Base-by-base conservation (phyloP, 495 filamentous ascomycete genomes). In the Viridothelium virens region DNA sequence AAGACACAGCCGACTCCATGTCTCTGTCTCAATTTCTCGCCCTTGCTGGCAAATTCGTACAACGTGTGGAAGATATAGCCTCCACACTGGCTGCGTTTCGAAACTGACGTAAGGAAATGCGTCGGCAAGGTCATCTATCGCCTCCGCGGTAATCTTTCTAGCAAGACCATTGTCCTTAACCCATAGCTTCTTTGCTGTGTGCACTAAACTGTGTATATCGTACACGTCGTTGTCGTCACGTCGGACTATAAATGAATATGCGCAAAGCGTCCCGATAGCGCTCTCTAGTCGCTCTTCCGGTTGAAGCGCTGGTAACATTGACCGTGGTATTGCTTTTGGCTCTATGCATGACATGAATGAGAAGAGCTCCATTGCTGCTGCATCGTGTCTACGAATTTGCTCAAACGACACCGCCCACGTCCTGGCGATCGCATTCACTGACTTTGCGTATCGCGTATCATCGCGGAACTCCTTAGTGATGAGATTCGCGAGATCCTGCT, bases 121-220 rank as follows among this genome's bases (percentile, higher is more conserved):
- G 0, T 18, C 14, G 7, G 3, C 7, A 9, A 59, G 5, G 7
- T 59, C 2, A 4, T 59, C 31, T 7, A 59, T 33, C n/a, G 53
- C 53, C 4, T 33, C 0, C 0, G 25, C 53, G 2, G 31, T 59
- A 10, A 2, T 2, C 31, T 59, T 3, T 3, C 1, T 4, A n/a
- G 7, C 31, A 0, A 37, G 12, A 6, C 41, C 33, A 2, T 66
- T 56, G 1, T 39, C 11, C 5, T 47, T 33, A 1, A 56, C 7
- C 73, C 74, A 80, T 9, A 78, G 77, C 37, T 73, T 66, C 6
- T 69, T 78, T 14, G 77, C 50, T 61, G 73, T 18, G 56, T 74
- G 70, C 18, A 72, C 72, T 1, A 74, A 67, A 62, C 69, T 64
- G 61, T 74, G 71, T 47, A 74, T 64, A 50, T 74, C 67, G 56